Conservation (phyloP, 495 filamentous ascomycete species). For the Neurospora sp. region DNA sequence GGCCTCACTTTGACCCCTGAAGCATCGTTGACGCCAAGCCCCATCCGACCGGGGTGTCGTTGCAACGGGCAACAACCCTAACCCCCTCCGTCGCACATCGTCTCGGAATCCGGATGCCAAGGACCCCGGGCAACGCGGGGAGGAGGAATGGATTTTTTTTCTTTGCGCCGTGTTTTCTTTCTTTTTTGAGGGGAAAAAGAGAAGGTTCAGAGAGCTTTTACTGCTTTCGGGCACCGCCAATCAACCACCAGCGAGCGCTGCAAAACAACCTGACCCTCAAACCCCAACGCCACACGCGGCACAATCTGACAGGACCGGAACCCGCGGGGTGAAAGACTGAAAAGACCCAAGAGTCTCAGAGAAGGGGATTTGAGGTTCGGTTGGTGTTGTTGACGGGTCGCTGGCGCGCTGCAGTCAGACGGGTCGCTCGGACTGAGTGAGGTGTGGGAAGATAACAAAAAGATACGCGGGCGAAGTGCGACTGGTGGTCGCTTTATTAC, state of each 20-base stretch:
- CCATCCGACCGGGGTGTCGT: not conserved
- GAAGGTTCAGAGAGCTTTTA: not conserved
- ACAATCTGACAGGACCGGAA: not conserved
- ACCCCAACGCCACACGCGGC: not conserved
- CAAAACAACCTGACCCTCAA: not conserved
- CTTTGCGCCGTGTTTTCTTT: not conserved
- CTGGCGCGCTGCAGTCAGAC: not conserved
- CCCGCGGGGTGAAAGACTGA: not conserved
- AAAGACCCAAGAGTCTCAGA: not conserved
- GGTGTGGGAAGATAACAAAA: not conserved
- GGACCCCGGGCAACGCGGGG: not conserved
- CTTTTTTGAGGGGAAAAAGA: not conserved
- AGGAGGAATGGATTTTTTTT: not conserved
- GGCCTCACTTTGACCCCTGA: not conserved
- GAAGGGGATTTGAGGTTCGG: not conserved
- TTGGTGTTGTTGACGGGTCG: not conserved
- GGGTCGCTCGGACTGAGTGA: not conserved
- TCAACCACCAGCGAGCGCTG: not conserved
- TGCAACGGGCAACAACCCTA: not conserved
- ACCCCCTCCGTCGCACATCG: not conserved
- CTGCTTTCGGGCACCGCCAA: not conserved
- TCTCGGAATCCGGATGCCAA: not conserved
- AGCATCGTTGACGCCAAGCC: not conserved
- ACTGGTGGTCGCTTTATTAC: not conserved
- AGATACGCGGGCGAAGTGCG: not conserved